Evolutionary conservation across 2,329 filamentous ascomycete genomes (phyloP), one percentile per base, ranked within the genome.

Genomic region (Herpotrichia juniperi): DNA sequence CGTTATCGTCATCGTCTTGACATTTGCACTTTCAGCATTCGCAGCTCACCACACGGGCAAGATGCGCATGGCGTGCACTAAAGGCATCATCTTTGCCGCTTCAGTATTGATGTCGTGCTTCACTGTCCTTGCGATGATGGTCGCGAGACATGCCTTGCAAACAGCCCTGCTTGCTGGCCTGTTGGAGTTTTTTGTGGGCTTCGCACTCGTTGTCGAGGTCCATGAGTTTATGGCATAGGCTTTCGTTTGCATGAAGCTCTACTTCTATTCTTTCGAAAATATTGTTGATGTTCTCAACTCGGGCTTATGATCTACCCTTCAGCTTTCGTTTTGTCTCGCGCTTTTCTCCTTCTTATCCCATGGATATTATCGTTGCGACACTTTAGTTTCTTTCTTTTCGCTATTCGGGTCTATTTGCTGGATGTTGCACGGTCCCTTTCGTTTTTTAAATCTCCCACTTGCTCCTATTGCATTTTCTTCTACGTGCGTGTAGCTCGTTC

Each of bases 121-220:
- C 25, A 66, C 58, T 0, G 50, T 67, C 44, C 31, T 62, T 44
- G 54, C 50, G 2, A 63, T 68, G 61, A 37, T 60, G 21, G 42
- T 59, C 17, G 60, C 59, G 25, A 59, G 54, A 48, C 58, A 57
- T n/a, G 42, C 55, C 16, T 34, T 63, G 28, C 54, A 58, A 1
- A 63, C 66, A 35, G 61, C 61, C 12, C 44, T 64, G 21, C 55
- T 67, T n/a, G 60, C 61, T 35, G 64, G 61, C 11, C 51, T 68
- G 3, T 51, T 67, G 21, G 57, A 61, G 28, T 55, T 62, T 16
- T 17, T 57, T 5, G 51, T 63, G n/a, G 64, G 66, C 22, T 64
- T 63, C 32, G 56, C 55, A n/a, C 50, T 69, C 16, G 52, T 67
- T n/a, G 24, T 57, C 9, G 53, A 64, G 51, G 59, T 66, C 30